Evolutionary conservation across 768 basidiomycete genomes (phyloP), one percentile per base, ranked within the genome.

Genomic region (Lenzites betulinus): DNA sequence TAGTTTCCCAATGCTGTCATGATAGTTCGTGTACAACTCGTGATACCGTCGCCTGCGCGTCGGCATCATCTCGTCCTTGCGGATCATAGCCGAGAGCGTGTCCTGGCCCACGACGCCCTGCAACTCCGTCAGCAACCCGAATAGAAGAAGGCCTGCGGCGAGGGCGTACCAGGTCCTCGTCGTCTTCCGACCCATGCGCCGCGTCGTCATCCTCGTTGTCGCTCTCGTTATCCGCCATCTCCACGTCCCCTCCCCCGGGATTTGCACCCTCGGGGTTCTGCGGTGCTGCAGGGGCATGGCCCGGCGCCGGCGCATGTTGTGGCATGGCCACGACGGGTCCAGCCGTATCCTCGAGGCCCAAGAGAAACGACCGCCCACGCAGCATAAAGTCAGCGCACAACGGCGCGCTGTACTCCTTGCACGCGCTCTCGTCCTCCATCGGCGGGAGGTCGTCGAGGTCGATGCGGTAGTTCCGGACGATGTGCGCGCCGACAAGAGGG

Each of bases 101-200:
- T 92, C 89, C 64, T 91, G 88, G 18, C 87, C 82, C 51, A 91
- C 87, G 7, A 67, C 65, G n/a, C 89, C 89, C 89, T 90, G 64
- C 18, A 56, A 35, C 23, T 35, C 36, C 22, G 50, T 25, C 35
- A 54, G 22, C 38, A 13, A 12, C 46, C 51, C 22, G 51, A 42
- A 50, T 49, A 39, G 48, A 48, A 58, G 50, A 47, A 35, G 39
- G 49, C 36, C 54, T 38, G 23, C 55, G 50, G 47, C 52, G 36
- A 53, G 54, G 38, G 59, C 65, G 51, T 46, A 64, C 69, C 51
- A 62, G 58, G 44, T 63, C 66, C 30, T 63, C 64, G 22, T 38
- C 55, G 41, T 56, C 46, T 3, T 61, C 59, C 2, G 11, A 26
- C 8, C 2, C 13, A 22, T 41, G 26, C 1, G 56, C 58, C 7